Evolutionary conservation across 768 basidiomycete genomes (phyloP), one percentile per base, ranked within the genome.

Genomic region (Pisolithus microcarpus): DNA sequence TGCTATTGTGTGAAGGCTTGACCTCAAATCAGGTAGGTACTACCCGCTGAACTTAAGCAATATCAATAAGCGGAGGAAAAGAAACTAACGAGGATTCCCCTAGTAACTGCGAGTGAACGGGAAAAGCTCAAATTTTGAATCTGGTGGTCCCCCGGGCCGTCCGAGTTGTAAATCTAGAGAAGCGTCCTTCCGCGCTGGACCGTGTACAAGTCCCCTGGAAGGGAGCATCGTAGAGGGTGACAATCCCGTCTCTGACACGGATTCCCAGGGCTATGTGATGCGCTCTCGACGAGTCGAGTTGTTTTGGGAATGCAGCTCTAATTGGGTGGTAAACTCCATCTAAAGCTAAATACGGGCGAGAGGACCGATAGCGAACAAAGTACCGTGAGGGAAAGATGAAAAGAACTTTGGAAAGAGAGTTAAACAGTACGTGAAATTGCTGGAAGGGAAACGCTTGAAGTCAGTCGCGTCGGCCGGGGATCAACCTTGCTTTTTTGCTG

Each of bases 11-110:
- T 38, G 11, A 38, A 48, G 42, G 18, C 72, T 70, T 78, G 82
- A 81, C 80, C 82, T 85, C 82, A 82, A 79, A 83, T 84, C 81
- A 81, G 80, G 81, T 77, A 80, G 80, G 82, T n/a, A 81, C 75
- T 84, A 85, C 84, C 82, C 79, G 77, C 82, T 82, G 81, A 84
- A 85, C 80, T 85, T 85, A 84, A 85, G 84, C 82, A 84, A n/a
- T 84, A 85, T 85, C 80, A 85, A 83, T 84, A 84, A 86, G 84
- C 78, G 79, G 82, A 85, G 84, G 84, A 85, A 85, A 86, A 86
- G 84, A 84, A 86, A 86, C 82, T 84, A 85, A 85, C 84, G 78
- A 83, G 83, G 84, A 84, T 85, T 85, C 80, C 84, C 81, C 76
- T 81, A 84, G 84, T 85, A 85, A 81, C 84, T 81, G 83, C 81